Base-by-base conservation (phyloP, 139 green algal species). In the Chlorella ohadii region DNA sequence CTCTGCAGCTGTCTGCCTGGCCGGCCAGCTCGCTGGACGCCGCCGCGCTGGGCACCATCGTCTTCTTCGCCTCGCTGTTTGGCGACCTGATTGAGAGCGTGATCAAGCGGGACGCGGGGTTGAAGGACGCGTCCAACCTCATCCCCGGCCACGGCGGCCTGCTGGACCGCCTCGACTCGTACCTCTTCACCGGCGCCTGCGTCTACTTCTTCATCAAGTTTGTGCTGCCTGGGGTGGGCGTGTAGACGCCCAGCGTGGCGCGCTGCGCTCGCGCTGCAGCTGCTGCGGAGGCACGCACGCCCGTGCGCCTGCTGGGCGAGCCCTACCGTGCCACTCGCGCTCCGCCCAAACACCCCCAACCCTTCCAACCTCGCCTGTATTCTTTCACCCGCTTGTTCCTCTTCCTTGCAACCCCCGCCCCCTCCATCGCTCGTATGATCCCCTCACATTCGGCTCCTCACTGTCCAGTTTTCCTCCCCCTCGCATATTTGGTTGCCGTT, bases 41-140 rank as follows among this genome's bases (percentile, higher is more conserved):
- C 0, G 76, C 81, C 2, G 79, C 65, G n/a, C 44, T 93, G 61
- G 91, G 86, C 38, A 84, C 92, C 22, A 55, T 95, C 38, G 86
- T 96, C 22, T 98, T 98, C 74, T 90, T 95, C 67, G 91, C 90
- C 61, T 92, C 83, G 70, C 84, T 99, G n/a, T 98, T 98, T 87
- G 97, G 97, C 4, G 97, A 99, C 86, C 89, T 99, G 51, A 97
- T 98, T n/a, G 97, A 99, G 90, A 96, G 88, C 16, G 94, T 98
- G 79, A 98, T 99, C 89, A 99, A 99, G 92, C 91, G 97, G 7
- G 96, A 99, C 38, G 97, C 97, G 20, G 96, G 94, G 57, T 88
- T 99, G 73, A 99, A 99, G 92, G 95, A 98, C 85, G 95, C 93
- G 59, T 94, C 95, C 56, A 91, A 96, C 85, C 88, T 99, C 11